These are phyloP conservation scores for Middelhovenomyces tepae DNA, from an alignment of 805 yeast genomes.

Conservation along the genomic window DNA sequence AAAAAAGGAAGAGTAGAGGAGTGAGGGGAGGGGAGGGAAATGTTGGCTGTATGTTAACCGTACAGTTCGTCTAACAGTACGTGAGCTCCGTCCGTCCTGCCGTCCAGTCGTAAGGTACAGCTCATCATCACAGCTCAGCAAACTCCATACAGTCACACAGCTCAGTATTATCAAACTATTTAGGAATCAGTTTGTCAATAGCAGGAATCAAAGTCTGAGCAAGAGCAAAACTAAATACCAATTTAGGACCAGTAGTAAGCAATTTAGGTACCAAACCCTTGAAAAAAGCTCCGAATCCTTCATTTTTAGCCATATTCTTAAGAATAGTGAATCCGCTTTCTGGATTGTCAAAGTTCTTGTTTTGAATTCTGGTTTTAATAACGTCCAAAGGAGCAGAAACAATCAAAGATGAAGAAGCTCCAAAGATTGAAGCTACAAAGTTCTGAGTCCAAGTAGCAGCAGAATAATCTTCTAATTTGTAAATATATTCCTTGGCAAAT, in stretches of 20 bases:
- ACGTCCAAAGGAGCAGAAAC: conserved; percentile 98
- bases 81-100: too few species aligned
- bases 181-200: conserved; percentile 59
- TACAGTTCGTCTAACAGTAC: too few species aligned
- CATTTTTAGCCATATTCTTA: conserved; percentile 86
- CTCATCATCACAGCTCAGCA: too few species aligned
- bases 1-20: too few species aligned
- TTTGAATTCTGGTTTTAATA: conserved; percentile 96
- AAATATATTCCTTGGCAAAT: conserved; percentile 92
- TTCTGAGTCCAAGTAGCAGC: conserved; percentile 93
- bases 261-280: conserved; percentile 95
- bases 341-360: conserved; percentile 89
- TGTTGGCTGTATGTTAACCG: too few species aligned
- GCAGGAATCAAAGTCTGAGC: conserved; percentile 97
- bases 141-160: too few species aligned
- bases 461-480: conserved; percentile 78
- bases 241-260: conserved; percentile 95
- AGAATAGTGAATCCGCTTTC: conserved; percentile 88
- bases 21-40: too few species aligned
- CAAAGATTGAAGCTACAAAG: conserved; percentile 87
- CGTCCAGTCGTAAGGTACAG: too few species aligned
- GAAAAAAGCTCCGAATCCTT: conserved; percentile 85
- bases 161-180: not conserved
- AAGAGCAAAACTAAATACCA: conserved; percentile 94
- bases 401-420: conserved; percentile 93